phyloP scores from a whole-genome alignment of 768 basidiomycete species.

The Serendipita sp. region DNA sequence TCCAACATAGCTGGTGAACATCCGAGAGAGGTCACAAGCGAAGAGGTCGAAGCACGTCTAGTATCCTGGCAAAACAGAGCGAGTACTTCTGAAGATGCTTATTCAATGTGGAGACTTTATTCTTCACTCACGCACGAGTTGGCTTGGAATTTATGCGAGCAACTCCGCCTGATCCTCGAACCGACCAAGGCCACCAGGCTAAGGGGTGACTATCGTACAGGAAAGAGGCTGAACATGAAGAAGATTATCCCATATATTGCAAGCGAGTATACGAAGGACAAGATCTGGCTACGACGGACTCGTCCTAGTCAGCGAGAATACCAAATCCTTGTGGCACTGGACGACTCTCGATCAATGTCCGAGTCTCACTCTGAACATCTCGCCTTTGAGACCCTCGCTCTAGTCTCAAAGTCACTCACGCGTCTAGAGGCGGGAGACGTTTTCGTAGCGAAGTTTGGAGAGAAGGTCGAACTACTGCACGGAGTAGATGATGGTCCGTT shows the following conservation, averaged over 20 bases:
- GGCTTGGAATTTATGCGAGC: constrained; percentile 84
- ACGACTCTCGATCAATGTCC: constrained; percentile 95
- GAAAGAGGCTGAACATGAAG: constrained; percentile 97
- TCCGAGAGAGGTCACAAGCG: not conserved
- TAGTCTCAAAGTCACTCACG: constrained; percentile 79
- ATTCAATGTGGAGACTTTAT: constrained; percentile 83
- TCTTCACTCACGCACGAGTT: constrained; percentile 81
- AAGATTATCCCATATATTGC: constrained; percentile 97
- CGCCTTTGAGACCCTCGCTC: constrained; percentile 81
- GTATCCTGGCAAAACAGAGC: constrained; percentile 45
- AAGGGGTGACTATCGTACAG: constrained; percentile 92
- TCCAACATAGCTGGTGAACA: not conserved
- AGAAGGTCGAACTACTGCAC: constrained; percentile 74
- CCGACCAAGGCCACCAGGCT: constrained; percentile 88
- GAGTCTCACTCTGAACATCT: constrained; percentile 84
- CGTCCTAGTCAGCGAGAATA: constrained; percentile 89
- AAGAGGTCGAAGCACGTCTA: constrained; percentile 34
- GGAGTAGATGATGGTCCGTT: constrained; percentile 70
- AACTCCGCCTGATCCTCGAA: constrained; percentile 87
- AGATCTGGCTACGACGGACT: constrained; percentile 93
- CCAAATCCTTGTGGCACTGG: constrained; percentile 84
- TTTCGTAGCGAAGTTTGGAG: constrained; percentile 79
- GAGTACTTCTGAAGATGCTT: constrained; percentile 38
- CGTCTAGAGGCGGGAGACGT: constrained; percentile 93
- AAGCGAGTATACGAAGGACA: constrained; percentile 97